phyloP scores from a whole-genome alignment of 2,329 filamentous ascomycete genomes.

The Colletotrichum horii region DNA sequence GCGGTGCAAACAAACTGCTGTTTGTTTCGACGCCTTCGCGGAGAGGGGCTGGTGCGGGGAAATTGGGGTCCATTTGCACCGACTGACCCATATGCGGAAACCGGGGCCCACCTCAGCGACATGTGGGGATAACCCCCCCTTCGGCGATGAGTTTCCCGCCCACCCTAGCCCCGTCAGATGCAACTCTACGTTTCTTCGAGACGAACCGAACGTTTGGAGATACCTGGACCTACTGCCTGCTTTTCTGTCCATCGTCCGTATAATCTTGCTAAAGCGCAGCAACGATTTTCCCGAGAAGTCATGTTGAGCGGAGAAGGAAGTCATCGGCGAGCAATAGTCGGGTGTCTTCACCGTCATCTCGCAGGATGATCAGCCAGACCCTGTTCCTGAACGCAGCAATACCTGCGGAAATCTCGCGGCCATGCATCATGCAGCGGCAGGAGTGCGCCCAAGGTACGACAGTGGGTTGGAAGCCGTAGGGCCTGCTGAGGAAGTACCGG shows the following conservation, averaged over 20 bases:
- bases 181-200: background rate
- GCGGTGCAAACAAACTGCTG: background rate
- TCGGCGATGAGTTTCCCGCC: background rate
- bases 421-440: conserved; percentile 16
- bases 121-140: background rate
- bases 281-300: background rate
- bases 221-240: background rate
- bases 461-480: conserved; percentile 9
- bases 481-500: conserved; percentile 7
- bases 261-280: background rate
- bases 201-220: background rate
- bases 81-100: background rate
- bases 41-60: conserved; percentile 5
- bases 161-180: background rate
- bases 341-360: background rate
- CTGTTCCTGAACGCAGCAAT: background rate
- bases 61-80: background rate
- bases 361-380: background rate
- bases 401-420: background rate
- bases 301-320: background rate
- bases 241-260: background rate
- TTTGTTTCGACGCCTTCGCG: background rate
- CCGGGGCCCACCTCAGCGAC: background rate
- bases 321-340: background rate
- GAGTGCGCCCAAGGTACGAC: background rate